phyloP scores from a whole-genome alignment of 768 basidiomycete genomes.

The Tylopilus vinaceipallidus region DNA sequence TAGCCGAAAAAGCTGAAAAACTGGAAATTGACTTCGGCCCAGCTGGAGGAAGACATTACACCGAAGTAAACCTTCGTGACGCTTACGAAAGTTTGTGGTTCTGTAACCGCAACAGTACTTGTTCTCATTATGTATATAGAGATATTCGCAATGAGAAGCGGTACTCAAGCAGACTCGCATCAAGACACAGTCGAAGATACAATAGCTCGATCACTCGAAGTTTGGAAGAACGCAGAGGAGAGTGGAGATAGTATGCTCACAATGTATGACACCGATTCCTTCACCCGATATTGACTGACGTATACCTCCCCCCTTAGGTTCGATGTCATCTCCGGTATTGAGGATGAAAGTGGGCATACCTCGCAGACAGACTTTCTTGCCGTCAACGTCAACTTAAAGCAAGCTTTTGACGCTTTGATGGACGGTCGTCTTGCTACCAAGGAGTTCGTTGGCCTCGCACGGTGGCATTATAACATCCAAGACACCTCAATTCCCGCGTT shows the following conservation, averaged over 20 bases:
- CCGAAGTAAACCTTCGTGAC: conserved; percentile 46
- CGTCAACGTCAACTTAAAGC: conserved; percentile 46
- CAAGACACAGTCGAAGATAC: conserved; percentile 43
- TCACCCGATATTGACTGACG: conserved; percentile 1
- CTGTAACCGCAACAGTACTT: neutral
- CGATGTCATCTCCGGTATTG: conserved; percentile 58
- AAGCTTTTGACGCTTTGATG: conserved; percentile 51
- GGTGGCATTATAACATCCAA: conserved; percentile 55
- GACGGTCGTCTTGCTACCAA: conserved; percentile 46
- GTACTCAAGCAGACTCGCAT: conserved; percentile 33
- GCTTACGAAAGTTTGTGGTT: conserved; percentile 54
- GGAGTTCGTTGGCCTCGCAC: conserved; percentile 38
- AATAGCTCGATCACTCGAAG: conserved; percentile 51
- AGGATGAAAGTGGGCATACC: conserved; percentile 42
- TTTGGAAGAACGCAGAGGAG: conserved; percentile 52
- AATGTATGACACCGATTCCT: conserved; percentile 39
- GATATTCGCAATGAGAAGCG: conserved; percentile 36
- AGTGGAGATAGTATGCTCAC: conserved; percentile 58
- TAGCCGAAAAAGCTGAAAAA: conserved; percentile 31
- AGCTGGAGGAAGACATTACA: conserved; percentile 44
- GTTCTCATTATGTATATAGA: conserved; percentile 32
- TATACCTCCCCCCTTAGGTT: conserved; percentile 45
- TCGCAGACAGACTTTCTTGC: conserved; percentile 60
- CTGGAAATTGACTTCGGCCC: conserved; percentile 40
- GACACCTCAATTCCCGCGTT: conserved; percentile 45